Evolutionary conservation across 192 early-diverging fungal species (phyloP).

Genomic region (Coemansia sp.): DNA sequence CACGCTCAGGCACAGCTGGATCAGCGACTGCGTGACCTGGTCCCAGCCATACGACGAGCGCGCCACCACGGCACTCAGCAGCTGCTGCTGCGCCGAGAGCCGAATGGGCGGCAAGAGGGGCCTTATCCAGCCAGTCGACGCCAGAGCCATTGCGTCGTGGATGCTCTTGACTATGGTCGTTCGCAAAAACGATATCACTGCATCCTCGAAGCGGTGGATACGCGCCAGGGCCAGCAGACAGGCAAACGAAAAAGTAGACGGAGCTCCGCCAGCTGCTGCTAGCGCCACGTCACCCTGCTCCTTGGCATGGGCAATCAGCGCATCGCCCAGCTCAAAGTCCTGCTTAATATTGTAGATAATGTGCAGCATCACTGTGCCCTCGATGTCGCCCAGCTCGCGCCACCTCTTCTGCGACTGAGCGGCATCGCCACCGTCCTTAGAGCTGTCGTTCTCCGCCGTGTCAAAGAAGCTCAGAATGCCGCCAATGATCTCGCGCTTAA

Average conservation of each 20-base stretch:
- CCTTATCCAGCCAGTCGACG: conserved; percentile 16
- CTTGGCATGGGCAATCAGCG: conserved; percentile 55
- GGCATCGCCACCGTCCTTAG: not conserved
- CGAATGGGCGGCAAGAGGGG: conserved; percentile 10
- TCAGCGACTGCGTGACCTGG: conserved; percentile 47
- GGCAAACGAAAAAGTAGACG: conserved; percentile 68
- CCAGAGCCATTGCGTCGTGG: conserved; percentile 24
- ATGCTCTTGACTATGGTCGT: conserved; percentile 24
- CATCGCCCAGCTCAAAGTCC: conserved; percentile 61
- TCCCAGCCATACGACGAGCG: conserved; percentile 50
- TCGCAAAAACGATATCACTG: conserved; percentile 45
- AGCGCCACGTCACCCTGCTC: conserved; percentile 49
- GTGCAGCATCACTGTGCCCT: conserved; percentile 73
- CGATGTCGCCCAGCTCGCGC: conserved; percentile 58
- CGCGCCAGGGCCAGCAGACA: conserved; percentile 69
- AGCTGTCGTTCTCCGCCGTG: conserved; percentile 38
- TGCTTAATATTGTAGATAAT: conserved; percentile 73
- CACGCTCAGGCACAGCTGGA: conserved; percentile 37
- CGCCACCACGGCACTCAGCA: conserved; percentile 25
- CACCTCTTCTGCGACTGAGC: conserved; percentile 14
- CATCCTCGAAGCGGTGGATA: conserved; percentile 72
- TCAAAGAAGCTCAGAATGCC: conserved; percentile 67
- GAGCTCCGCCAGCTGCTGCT: not conserved
- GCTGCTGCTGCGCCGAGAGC: conserved; percentile 1
- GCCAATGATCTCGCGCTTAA: conserved; percentile 59